These are phyloP conservation scores for Alternaria burnsii DNA, from an alignment of 2,329 filamentous ascomycete species.

Conservation along the genomic window DNA sequence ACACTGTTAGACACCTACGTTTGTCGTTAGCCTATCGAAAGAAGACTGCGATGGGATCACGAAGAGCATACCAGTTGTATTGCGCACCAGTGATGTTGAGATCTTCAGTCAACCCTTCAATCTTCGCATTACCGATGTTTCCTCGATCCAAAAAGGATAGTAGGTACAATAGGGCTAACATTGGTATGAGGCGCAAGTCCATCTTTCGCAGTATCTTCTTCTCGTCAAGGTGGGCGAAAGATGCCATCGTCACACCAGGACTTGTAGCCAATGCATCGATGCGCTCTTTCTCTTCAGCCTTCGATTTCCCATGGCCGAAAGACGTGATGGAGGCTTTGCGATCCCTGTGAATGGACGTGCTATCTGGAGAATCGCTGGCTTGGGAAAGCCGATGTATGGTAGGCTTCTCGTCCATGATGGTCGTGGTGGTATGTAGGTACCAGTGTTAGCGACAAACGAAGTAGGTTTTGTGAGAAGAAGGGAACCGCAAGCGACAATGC, in stretches of 20 bases:
- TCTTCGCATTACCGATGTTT: constrained; percentile 56
- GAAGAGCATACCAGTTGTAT: constrained; percentile 61
- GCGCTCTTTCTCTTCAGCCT: constrained; percentile 12
- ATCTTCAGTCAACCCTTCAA: constrained; percentile 45
- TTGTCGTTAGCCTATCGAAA: neutral
- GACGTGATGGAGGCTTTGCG: constrained; percentile 12
- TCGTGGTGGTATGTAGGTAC: rapidly evolving
- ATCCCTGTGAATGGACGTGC: neutral
- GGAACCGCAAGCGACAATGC: neutral
- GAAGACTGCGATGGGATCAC: neutral
- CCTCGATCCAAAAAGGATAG: constrained; percentile 48
- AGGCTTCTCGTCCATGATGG: neutral
- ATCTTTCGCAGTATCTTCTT: constrained; percentile 54
- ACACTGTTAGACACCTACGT: constrained; percentile 64
- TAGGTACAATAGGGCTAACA: constrained; percentile 51
- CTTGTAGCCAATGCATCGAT: constrained; percentile 16
- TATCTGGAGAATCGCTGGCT: neutral
- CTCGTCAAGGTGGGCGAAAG: constrained; percentile 51
- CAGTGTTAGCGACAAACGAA: neutral
- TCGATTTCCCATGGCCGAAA: constrained; percentile 12
- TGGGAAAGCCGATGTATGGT: neutral
- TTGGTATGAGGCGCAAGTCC: constrained; percentile 52
- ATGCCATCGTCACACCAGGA: constrained; percentile 36
- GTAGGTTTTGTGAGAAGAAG: neutral
- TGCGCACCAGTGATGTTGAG: constrained; percentile 59